phyloP scores from a whole-genome alignment of 345 rosid species.

The Turritis glabra region DNA sequence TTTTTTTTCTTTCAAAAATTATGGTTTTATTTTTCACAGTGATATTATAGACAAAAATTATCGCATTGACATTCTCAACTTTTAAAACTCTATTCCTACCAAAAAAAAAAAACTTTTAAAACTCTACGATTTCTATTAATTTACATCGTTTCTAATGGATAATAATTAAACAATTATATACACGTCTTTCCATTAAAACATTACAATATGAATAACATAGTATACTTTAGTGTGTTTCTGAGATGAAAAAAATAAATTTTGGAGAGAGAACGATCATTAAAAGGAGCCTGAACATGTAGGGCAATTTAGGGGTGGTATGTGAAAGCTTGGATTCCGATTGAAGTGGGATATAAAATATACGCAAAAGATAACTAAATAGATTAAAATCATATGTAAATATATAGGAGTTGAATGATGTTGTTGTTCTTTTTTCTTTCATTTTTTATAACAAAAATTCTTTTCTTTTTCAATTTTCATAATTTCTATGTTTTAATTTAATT shows the following conservation, averaged over 20 bases:
- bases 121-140: too few relatives aligned
- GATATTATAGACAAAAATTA: too few relatives aligned
- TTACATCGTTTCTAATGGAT: too few relatives aligned
- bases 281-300: slow-evolving; percentile 9
- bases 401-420: too few relatives aligned
- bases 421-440: background rate
- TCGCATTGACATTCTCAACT: too few relatives aligned
- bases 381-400: background rate
- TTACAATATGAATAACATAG: background rate
- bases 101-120: too few relatives aligned
- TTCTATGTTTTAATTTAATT: background rate
- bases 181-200: background rate
- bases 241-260: background rate
- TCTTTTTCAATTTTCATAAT: background rate
- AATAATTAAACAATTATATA: background rate
- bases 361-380: background rate
- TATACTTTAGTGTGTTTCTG: background rate
- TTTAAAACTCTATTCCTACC: too few relatives aligned
- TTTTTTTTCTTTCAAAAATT: too few relatives aligned
- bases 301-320: background rate
- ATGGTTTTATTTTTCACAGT: too few relatives aligned
- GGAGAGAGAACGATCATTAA: background rate
- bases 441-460: too few relatives aligned
- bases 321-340: slow-evolving; percentile 10
- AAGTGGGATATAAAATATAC: background rate